Conservation (phyloP, 2,329 filamentous ascomycete species). For the Scedosporium apiospermum region DNA sequence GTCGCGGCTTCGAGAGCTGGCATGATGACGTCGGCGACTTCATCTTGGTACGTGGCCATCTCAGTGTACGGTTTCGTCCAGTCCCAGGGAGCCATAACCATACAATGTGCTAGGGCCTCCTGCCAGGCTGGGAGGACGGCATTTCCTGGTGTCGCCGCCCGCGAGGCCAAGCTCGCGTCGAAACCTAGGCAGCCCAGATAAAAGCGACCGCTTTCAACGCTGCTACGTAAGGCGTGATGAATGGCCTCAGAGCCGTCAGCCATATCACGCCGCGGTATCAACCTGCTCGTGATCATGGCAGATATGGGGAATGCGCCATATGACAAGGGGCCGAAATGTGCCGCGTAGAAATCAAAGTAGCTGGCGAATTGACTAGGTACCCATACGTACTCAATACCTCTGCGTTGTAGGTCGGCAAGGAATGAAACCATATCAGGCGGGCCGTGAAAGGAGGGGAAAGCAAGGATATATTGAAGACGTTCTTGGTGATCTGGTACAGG, state of each 20-base stretch:
- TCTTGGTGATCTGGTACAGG: background rate
- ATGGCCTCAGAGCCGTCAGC: background rate
- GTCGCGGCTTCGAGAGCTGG: constrained; percentile 26
- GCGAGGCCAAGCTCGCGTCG: background rate
- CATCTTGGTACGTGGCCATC: background rate
- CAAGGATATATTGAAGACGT: background rate
- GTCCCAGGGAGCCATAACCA: background rate
- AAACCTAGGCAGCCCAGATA: background rate
- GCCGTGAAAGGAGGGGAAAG: background rate
- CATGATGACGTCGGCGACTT: constrained; percentile 17
- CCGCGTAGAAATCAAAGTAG: background rate
- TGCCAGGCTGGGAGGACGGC: background rate
- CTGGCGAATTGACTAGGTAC: background rate
- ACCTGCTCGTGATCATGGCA: background rate
- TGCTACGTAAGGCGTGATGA: background rate
- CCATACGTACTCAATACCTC: background rate
- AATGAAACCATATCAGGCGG: background rate
- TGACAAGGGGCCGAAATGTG: background rate
- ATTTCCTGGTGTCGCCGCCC: background rate
- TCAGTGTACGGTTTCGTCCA: background rate
- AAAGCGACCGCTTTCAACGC: background rate
- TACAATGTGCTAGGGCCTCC: background rate
- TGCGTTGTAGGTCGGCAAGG: background rate
- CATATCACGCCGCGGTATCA: background rate
- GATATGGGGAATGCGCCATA: background rate